A percentile compares a stretch with the other conserved stretches of the same genome.
Conservation (phyloP, 257 asterid species). For the Petunia axillaris region DNA sequence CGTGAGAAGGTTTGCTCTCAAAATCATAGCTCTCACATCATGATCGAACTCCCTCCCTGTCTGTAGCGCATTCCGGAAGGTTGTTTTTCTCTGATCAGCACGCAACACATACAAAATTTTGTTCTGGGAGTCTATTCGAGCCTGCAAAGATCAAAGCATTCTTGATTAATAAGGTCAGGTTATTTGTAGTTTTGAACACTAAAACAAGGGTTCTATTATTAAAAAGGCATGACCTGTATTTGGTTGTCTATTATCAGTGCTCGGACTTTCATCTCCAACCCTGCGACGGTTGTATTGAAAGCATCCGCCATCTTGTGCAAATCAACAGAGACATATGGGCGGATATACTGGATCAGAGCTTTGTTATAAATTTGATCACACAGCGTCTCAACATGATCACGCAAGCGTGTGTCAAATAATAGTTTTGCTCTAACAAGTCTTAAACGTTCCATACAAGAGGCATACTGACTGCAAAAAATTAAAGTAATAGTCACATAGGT, state of each 20-base stretch:
- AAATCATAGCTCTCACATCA: conserved; percentile 80
- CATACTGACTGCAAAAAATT: conserved; percentile 72
- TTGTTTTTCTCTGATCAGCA: conserved; percentile 93
- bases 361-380: conserved; percentile 89
- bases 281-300: conserved; percentile 70
- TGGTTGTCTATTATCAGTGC: conserved; percentile 81
- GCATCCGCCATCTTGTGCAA: conserved; percentile 95
- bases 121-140: conserved; percentile 94
- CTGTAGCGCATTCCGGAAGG: conserved; percentile 86
- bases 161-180: no score
- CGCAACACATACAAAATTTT: conserved; percentile 89
- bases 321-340: conserved; percentile 92
- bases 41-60: conserved; percentile 78
- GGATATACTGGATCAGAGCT: conserved; percentile 95
- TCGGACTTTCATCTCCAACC: conserved; percentile 91
- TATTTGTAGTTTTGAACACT: no score
- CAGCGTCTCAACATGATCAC: conserved; percentile 85
- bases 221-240: conserved; percentile 66
- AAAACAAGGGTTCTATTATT: background rate
- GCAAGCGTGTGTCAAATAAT: conserved; percentile 90
- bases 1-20: conserved; percentile 88
- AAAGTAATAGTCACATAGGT: no score
- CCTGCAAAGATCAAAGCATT: conserved; percentile 49
- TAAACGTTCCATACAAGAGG: conserved; percentile 88
- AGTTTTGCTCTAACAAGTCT: conserved; percentile 82